Conservation (phyloP, 306 rosid species). For the Cucurbita moschata region DNA sequence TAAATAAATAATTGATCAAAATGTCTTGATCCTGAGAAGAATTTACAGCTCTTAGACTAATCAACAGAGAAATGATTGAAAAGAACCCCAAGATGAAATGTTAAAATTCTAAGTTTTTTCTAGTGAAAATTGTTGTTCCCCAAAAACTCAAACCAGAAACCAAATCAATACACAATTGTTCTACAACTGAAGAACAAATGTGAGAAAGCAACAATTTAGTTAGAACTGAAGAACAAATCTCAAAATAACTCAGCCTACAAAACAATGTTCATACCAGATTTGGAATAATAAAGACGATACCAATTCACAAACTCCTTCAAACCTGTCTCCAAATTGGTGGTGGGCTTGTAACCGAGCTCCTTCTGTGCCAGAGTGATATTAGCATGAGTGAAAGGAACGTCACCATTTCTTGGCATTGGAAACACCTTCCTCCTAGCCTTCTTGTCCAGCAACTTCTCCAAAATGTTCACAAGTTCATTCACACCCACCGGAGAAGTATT, state of each 20-base stretch:
- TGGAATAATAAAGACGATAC: conserved; percentile 18
- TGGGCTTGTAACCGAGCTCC: conserved; percentile 25
- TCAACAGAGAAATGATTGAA: background rate
- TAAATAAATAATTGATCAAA: background rate
- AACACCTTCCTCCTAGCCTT: conserved; percentile 13
- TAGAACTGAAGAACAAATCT: background rate
- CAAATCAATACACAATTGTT: background rate
- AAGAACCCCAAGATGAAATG: background rate
- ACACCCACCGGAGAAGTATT: conserved; percentile 23
- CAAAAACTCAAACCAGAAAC: background rate
- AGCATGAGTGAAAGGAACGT: conserved; percentile 25
- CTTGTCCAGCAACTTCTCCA: conserved; percentile 24
- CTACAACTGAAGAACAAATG: background rate
- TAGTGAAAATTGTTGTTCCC: background rate
- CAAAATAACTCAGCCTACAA: background rate
- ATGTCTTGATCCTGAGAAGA: background rate
- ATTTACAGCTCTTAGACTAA: background rate
- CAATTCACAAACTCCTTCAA: conserved; percentile 27
- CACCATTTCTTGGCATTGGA: conserved; percentile 19
- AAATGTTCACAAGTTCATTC: conserved; percentile 13
- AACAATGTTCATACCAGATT: conserved; percentile 1
- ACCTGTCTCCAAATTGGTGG: conserved; percentile 24
- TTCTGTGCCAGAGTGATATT: conserved; percentile 16
- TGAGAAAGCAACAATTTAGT: background rate
- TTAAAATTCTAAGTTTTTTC: background rate